phyloP scores from a whole-genome alignment of 169 alveolate species.

The Plasmodium malariae region DNA sequence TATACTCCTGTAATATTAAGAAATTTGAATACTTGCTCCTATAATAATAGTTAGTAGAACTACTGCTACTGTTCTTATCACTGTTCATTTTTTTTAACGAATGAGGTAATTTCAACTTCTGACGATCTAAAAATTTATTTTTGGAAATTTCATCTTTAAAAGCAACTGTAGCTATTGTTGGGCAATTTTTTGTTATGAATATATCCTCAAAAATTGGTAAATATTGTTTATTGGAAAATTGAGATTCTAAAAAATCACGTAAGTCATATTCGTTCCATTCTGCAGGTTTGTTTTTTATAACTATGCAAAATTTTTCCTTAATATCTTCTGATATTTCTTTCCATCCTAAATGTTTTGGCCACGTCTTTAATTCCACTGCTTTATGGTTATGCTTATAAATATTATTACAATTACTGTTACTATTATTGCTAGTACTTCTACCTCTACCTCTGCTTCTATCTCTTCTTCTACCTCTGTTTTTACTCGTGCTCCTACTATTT shows the following conservation, averaged over 20 bases:
- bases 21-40: slow-evolving; percentile 24
- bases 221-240: slow-evolving; percentile 3
- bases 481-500: neutral
- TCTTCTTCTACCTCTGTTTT: neutral
- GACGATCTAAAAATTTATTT: slow-evolving; percentile 11
- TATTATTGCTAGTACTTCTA: neutral
- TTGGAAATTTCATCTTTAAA: slow-evolving; percentile 22
- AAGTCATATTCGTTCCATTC: slow-evolving; percentile 58
- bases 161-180: slow-evolving; percentile 50
- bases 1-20: slow-evolving; percentile 18
- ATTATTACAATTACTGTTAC: neutral
- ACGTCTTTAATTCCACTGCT: neutral
- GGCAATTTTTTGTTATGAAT: slow-evolving; percentile 38
- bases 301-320: slow-evolving; percentile 30
- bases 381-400: too few relatives aligned
- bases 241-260: slow-evolving; percentile 29
- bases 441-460: neutral
- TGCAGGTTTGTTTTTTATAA: slow-evolving; percentile 41
- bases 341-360: slow-evolving; percentile 48
- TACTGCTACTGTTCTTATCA: slow-evolving; percentile 4
- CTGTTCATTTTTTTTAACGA: neutral
- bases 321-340: slow-evolving; percentile 47
- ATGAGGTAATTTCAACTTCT: slow-evolving; percentile 24
- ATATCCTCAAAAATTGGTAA: slow-evolving; percentile 35
- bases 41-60: neutral